Conservation (phyloP, 371 early-diverging fungal genomes). For the Syncephalis plumigaleata region DNA sequence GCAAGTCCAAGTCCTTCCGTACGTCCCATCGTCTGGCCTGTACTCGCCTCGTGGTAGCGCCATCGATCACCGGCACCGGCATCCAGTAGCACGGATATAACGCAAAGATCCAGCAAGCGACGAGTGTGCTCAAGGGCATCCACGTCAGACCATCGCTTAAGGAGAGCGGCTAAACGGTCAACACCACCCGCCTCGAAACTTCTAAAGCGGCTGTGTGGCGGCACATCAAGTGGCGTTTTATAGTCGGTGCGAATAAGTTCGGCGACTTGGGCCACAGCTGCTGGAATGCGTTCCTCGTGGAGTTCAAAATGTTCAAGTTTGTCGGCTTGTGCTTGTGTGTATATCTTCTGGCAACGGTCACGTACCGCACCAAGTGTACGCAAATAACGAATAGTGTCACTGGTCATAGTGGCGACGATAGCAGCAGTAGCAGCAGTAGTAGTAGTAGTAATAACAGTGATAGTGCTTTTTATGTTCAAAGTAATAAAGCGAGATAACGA, state of each 20-base stretch:
- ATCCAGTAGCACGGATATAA: conserved; percentile 81
- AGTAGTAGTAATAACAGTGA: too few species aligned
- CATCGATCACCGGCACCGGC: conserved; percentile 83
- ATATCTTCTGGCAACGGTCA: conserved; percentile 44
- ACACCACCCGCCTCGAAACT: conserved; percentile 51
- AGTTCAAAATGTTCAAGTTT: conserved; percentile 46
- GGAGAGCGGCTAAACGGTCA: conserved; percentile 27
- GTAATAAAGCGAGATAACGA: too few species aligned
- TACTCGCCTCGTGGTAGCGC: conserved; percentile 33
- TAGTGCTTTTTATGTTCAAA: too few species aligned
- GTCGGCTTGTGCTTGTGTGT: conserved; percentile 27
- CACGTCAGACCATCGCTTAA: conserved; percentile 13
- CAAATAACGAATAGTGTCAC: conserved; percentile 11
- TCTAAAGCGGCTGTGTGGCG: conserved; percentile 79
- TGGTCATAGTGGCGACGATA: too few species aligned
- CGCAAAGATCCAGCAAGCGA: conserved; percentile 63
- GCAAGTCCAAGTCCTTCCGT: conserved; percentile 85
- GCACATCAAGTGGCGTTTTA: conserved; percentile 32
- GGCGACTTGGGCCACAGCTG: conserved; percentile 45
- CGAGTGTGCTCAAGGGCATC: conserved; percentile 39
- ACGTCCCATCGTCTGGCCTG: conserved; percentile 34
- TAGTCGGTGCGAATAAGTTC: conserved; percentile 56
- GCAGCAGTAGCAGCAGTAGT: too few species aligned
- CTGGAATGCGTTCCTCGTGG: conserved; percentile 32
- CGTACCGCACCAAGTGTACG: conserved; percentile 62